A percentile compares a stretch with the other conserved stretches of the same genome.
Evolutionary conservation across 2,329 filamentous ascomycete species (phyloP).

Genomic region (Penicillium sumatraense): DNA sequence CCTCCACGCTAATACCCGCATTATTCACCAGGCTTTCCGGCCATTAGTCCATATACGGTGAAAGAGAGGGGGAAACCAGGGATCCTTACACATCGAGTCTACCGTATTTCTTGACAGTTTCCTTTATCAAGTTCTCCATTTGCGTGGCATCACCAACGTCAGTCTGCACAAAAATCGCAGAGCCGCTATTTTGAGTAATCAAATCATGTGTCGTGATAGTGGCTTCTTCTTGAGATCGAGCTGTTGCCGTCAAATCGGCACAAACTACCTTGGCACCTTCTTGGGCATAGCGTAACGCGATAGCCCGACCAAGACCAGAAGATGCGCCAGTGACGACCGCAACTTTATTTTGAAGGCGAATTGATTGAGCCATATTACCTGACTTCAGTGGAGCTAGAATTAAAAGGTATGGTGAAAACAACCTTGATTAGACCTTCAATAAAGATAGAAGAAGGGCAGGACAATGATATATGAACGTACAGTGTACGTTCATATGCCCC

Average conservation of each 20-base stretch:
- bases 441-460: too few relatives aligned
- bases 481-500: too few relatives aligned
- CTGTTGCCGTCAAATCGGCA: constrained; percentile 40
- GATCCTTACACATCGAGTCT: constrained; percentile 49
- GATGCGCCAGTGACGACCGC: constrained; percentile 54
- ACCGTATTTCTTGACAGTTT: constrained; percentile 43
- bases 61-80: background rate
- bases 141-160: constrained; percentile 47
- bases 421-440: background rate
- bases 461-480: too few relatives aligned
- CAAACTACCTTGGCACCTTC: constrained; percentile 52
- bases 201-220: constrained; percentile 43
- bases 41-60: background rate
- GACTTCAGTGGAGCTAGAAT: background rate
- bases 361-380: background rate
- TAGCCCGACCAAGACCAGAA: constrained; percentile 53
- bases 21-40: constrained; percentile 44
- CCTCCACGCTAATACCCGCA: constrained; percentile 54
- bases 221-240: constrained; percentile 28
- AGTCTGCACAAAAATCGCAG: constrained; percentile 49
- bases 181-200: constrained; percentile 40
- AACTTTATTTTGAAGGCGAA: constrained; percentile 38
- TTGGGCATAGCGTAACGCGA: constrained; percentile 46
- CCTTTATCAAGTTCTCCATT: constrained; percentile 44
- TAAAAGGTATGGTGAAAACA: background rate